Evolutionary conservation across 257 asterid genomes (phyloP), one percentile per base, ranked within the genome.

Genomic region (Salvia splendens): DNA sequence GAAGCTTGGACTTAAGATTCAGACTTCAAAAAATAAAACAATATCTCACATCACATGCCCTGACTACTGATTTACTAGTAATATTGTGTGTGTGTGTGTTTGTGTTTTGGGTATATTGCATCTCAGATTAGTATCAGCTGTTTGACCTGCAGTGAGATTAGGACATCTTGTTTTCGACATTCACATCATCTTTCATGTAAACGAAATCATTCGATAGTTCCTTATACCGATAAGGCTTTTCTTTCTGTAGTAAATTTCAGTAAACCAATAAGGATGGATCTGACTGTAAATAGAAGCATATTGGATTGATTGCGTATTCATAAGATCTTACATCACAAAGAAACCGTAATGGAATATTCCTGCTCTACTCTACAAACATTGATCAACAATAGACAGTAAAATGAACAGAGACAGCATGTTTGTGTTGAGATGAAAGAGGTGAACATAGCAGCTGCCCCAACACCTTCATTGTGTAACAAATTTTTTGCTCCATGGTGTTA

Each of bases 41-140:
- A 16, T 16, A 68, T 28, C 8, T 5, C 42, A 33, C 5, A 48
- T 51, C 77, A 69, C 79, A 55, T 76, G 76, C 68, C 51, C 14
- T 47, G 67, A 52, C 67, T 24, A 24, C 30, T 24, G 30, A 24
- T 24, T 24, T 24, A 24, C 30, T 24, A 17, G 20, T 17, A 24
- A 24, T 24, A 24, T 24, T 24, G 1, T 24, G 30, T 24, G 30
- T 24, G 30, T n/a, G n/a, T n/a, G n/a, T 20, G 0, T 20, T 0
- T 20, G 24, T 20, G 30, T 24, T 24, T 24, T 24, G 30, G 30
- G 30, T 24, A 24, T 24, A 24, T 24, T 24, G 30, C 30, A 24
- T 0, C 30, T 24, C 30, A 24, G 30, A 24, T 24, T 24, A 24
- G 30, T 24, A 24, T 24, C 30, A 24, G 2, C 38, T 2, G 38